These are phyloP conservation scores for Oropetium thomaeum DNA, from an alignment of 176 grass and related monocot genomes.

Conservation along the genomic window DNA sequence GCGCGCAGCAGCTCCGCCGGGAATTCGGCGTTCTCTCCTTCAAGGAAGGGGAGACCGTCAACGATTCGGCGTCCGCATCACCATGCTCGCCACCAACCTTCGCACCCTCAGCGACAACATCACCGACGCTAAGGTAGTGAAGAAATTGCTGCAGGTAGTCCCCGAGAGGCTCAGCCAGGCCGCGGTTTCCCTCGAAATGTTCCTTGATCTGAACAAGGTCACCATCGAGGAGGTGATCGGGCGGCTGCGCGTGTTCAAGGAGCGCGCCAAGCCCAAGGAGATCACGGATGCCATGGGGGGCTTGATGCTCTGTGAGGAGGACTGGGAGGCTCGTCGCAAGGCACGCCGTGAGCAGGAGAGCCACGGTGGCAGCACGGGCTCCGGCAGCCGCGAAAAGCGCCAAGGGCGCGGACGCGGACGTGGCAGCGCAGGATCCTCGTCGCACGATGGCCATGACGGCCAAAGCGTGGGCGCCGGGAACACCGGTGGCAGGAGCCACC, in stretches of 20 bases:
- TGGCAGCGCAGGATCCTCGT: neutral
- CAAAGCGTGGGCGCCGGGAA: neutral
- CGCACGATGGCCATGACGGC: neutral
- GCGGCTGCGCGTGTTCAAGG: neutral
- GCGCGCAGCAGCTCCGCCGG: neutral
- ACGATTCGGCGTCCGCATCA: neutral
- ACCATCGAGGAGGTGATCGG: neutral
- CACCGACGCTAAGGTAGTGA: neutral
- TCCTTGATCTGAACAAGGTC: neutral
- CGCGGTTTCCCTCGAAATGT: neutral
- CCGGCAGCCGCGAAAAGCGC: neutral
- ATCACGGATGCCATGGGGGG: neutral
- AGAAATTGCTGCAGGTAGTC: neutral
- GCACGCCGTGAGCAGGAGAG: neutral
- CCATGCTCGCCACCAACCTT: neutral
- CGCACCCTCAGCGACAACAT: neutral
- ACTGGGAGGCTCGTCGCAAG: neutral
- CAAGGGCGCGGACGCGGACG: neutral
- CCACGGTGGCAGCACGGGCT: neutral
- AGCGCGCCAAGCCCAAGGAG: neutral
- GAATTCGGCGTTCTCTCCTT: neutral
- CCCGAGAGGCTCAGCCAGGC: neutral
- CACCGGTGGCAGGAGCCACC: neutral
- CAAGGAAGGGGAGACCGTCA: neutral
- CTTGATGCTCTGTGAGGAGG: neutral